Evolutionary conservation across 208 protist species (phyloP).

Genomic region (Porcisia hertigi): DNA sequence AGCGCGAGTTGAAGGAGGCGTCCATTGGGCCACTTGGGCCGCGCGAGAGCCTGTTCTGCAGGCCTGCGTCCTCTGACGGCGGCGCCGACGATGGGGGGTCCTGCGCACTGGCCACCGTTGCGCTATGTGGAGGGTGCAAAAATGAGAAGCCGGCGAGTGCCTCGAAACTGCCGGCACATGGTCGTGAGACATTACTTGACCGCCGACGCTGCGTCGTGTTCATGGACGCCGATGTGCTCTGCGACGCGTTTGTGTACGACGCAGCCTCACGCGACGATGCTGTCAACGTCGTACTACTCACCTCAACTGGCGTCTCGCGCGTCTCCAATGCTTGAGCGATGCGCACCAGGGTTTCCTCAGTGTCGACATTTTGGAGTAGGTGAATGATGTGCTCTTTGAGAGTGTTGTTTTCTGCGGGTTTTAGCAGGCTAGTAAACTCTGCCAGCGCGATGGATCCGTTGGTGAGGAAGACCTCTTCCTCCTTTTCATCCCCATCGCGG

Average conservation of each 20-base stretch:
- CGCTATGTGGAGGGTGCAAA: constrained; percentile 17
- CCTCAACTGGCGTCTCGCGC: constrained; percentile 1
- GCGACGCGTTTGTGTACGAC: constrained; percentile 15
- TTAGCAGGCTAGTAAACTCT: constrained; percentile 64
- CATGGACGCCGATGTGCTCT: constrained; percentile 17
- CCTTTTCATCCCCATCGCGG: not conserved
- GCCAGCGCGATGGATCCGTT: constrained; percentile 57
- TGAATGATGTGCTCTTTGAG: constrained; percentile 64
- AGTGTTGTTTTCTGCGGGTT: constrained; percentile 29
- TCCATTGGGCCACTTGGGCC: constrained; percentile 22
- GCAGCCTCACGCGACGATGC: constrained; percentile 15
- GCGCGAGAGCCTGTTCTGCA: constrained; percentile 8
- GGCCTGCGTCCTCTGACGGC: constrained; percentile 15
- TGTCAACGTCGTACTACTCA: constrained; percentile 23
- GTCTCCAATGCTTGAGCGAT: constrained; percentile 49
- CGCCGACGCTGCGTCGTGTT: constrained; percentile 15
- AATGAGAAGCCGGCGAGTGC: constrained; percentile 29
- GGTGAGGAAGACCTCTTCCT: constrained; percentile 30
- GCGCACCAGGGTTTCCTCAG: constrained; percentile 51
- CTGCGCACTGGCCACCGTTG: constrained; percentile 8
- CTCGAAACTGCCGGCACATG: constrained; percentile 16
- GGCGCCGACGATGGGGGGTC: constrained; percentile 25
- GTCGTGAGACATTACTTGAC: constrained; percentile 20
- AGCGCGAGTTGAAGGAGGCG: constrained; percentile 25
- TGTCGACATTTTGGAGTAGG: constrained; percentile 55